Percentiles rank a stretch among this genome's conserved stretches.
Conservation (phyloP, 192 early-diverging fungal species). For the Coemansia sp. region DNA sequence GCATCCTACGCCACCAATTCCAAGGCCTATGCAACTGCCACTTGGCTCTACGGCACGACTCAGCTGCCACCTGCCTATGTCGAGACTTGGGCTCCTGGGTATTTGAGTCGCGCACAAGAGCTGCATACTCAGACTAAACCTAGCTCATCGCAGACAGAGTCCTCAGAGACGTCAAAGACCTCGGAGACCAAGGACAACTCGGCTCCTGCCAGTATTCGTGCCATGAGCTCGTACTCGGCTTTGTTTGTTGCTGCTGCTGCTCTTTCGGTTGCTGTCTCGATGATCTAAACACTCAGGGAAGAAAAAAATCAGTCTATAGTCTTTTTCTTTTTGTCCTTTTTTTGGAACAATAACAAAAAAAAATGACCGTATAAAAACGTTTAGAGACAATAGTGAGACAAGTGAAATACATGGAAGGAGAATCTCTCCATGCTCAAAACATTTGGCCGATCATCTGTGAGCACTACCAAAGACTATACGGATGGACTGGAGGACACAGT, state of each 20-base stretch:
- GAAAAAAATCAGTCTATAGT: background rate
- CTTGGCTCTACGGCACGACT: constrained; percentile 44
- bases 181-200: constrained; percentile 10
- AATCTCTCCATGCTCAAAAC: too few relatives aligned
- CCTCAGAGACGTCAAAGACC: background rate
- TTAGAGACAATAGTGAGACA: too few relatives aligned
- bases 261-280: background rate
- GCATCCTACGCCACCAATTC: constrained; percentile 8
- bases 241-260: background rate
- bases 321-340: background rate
- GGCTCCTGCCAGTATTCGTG: background rate
- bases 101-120: constrained; percentile 21
- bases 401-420: too few relatives aligned
- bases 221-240: background rate
- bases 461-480: too few relatives aligned
- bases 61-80: constrained; percentile 27
- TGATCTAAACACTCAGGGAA: background rate
- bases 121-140: background rate
- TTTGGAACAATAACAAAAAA: background rate
- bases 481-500: too few relatives aligned
- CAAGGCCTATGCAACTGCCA: constrained; percentile 21
- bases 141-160: background rate
- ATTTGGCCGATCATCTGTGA: too few relatives aligned
- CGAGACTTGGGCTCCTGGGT: constrained; percentile 28
- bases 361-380: too few relatives aligned